These are phyloP conservation scores for Lithohypha guttulata DNA, from an alignment of 2,329 filamentous ascomycete species.

Conservation along the genomic window DNA sequence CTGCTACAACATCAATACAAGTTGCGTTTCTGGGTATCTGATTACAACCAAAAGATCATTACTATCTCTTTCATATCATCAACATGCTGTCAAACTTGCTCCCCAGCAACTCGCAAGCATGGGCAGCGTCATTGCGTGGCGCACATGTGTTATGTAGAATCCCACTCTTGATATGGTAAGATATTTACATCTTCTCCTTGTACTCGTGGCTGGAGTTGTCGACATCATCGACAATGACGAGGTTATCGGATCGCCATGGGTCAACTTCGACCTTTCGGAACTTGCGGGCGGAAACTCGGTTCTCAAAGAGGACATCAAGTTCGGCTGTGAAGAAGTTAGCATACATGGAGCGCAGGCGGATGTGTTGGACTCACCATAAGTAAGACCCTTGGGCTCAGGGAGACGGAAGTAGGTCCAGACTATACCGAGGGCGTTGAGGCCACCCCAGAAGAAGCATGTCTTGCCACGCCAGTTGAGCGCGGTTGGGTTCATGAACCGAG, in stretches of 20 bases:
- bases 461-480: constrained; percentile 29
- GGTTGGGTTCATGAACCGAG: constrained; percentile 27
- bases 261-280: constrained; percentile 29
- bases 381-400: constrained; percentile 29
- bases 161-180: too few species aligned
- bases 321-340: constrained; percentile 21
- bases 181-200: constrained; percentile 18
- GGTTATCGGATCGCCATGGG: constrained; percentile 22
- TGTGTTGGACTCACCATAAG: constrained; percentile 23
- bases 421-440: constrained; percentile 26
- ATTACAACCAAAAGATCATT: too few species aligned
- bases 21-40: too few species aligned
- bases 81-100: too few species aligned
- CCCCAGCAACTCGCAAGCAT: too few species aligned
- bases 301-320: constrained; percentile 35
- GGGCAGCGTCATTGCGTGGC: too few species aligned
- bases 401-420: constrained; percentile 36
- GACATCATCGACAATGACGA: constrained; percentile 20
- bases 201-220: constrained; percentile 13
- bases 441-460: constrained; percentile 34
- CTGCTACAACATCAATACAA: too few species aligned
- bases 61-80: too few species aligned
- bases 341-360: not conserved
- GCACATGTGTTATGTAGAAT: too few species aligned
- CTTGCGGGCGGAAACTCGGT: constrained; percentile 29